These are phyloP conservation scores for Bryum argenteum DNA, from an alignment of 225 moss, liverwort and hornwort species.

Conservation along the genomic window DNA sequence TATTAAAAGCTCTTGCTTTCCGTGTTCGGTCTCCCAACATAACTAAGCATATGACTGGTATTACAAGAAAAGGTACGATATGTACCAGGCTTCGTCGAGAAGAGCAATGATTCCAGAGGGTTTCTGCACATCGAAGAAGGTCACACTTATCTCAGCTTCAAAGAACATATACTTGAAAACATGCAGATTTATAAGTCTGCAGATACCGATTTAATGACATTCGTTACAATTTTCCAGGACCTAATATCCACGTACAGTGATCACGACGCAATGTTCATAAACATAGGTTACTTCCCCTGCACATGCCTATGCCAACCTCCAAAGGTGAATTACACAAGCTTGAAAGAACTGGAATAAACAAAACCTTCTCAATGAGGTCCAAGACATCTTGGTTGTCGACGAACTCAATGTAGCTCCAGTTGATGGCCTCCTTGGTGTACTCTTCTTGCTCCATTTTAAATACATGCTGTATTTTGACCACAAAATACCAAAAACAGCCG, in stretches of 20 bases:
- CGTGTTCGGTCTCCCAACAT: neutral
- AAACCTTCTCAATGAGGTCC: constrained; percentile 95
- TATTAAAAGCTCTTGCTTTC: neutral
- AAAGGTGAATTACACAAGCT: neutral
- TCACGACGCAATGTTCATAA: neutral
- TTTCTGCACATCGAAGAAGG: constrained; percentile 56
- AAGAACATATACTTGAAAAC: neutral
- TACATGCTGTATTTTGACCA: constrained; percentile 70
- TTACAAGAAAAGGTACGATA: neutral
- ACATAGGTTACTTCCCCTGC: constrained; percentile 5
- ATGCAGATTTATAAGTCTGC: neutral
- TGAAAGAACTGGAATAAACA: constrained; percentile 17
- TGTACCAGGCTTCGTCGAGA: constrained; percentile 97
- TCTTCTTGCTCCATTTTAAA: constrained; percentile 99
- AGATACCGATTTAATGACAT: neutral
- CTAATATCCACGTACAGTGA: neutral
- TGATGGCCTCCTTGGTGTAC: constrained; percentile 92
- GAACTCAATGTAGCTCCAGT: constrained; percentile 99
- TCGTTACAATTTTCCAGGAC: neutral
- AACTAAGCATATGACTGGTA: neutral
- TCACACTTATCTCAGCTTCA: constrained; percentile 9
- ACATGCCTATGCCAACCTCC: neutral
- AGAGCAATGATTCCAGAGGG: constrained; percentile 95
- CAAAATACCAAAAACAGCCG: constrained; percentile 3
- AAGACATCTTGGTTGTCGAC: constrained; percentile 99